Base-by-base conservation (phyloP, 1,284 basidiomycete genomes). In the Albatrellus sp. region DNA sequence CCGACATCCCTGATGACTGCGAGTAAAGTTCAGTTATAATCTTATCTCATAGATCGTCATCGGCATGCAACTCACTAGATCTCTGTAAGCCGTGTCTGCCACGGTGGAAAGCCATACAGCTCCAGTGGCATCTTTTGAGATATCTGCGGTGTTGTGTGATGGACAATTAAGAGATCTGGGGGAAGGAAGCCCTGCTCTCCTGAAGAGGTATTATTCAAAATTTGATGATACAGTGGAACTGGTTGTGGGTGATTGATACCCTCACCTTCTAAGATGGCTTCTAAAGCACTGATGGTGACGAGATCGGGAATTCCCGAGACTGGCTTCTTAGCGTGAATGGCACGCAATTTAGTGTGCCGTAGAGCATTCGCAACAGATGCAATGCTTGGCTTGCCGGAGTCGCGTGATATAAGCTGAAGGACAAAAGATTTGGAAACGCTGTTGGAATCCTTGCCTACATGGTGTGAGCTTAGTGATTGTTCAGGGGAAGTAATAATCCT, bases 161-260 rank as follows among this genome's bases (percentile, higher is more conserved):
- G 80, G 12, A 86, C 66, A 51, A 88, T 76, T 68, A 84, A 74
- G 43, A 88, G 71, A 53, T 88, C 81, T 16, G 83, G 80, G n/a
- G 77, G 63, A 14, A 74, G 67, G 41, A 83, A 66, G 24, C 68
- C 73, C 37, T 59, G 58, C 56, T 59, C 52, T 60, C 61, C 58
- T 72, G 60, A 5, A 14, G 19, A 16, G 38, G 40, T 7, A 6
- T 35, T 36, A 44, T 29, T 41, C 19, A 40, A 28, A 35, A 32
- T 35, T 34, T 13, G 48, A 48, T 30, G 54, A 46, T 43, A 20
- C 56, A 66, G 70, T 46, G 20, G 47, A 40, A 45, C 40, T 2
- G 34, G n/a, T 35, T 40, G 46, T 38, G 40, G 29, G 32, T 2
- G 43, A 44, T 17, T 37, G 11, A 39, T 14, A 40, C 44, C 55